Evolutionary conservation across 2,329 filamentous ascomycete genomes (phyloP).

Genomic region (Rosellinia necatrix): DNA sequence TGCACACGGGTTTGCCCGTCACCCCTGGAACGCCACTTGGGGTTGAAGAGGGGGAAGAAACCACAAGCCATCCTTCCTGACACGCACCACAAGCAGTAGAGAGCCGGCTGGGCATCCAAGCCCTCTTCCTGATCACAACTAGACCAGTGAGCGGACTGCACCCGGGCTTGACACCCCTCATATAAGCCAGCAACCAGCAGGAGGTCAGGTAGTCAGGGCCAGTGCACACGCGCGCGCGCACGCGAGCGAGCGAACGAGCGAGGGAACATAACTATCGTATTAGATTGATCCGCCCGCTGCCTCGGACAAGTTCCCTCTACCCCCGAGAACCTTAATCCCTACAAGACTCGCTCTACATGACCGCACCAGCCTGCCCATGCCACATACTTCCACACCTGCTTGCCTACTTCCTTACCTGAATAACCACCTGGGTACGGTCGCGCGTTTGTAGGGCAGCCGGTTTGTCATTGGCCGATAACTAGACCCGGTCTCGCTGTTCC

Average conservation of each 20-base stretch:
- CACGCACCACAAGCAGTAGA: not conserved
- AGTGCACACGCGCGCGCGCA: no score
- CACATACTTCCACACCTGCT: no score
- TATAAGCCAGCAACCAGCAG: no score
- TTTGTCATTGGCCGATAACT: conserved; percentile 26
- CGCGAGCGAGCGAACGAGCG: no score
- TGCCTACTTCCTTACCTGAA: no score
- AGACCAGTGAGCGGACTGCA: conserved; percentile 5
- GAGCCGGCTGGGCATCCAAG: conserved; percentile 7
- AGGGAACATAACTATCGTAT: no score
- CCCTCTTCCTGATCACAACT: conserved; percentile 1
- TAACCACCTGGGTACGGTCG: no score
- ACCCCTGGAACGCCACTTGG: not conserved
- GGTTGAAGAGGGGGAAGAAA: not conserved
- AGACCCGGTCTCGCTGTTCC: no score
- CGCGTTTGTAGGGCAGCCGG: conserved; percentile 33
- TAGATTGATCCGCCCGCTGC: not conserved
- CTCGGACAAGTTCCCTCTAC: no score
- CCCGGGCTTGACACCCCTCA: not conserved
- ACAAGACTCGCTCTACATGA: not conserved
- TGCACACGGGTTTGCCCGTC: not conserved
- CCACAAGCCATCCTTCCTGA: not conserved
- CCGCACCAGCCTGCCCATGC: not conserved
- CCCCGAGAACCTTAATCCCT: not conserved
- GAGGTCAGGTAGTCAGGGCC: no score